A percentile compares a stretch with the other conserved stretches of the same genome.
phyloP scores from a whole-genome alignment of 352 stramenopile genomes.

The Phytophthora hybrid region DNA sequence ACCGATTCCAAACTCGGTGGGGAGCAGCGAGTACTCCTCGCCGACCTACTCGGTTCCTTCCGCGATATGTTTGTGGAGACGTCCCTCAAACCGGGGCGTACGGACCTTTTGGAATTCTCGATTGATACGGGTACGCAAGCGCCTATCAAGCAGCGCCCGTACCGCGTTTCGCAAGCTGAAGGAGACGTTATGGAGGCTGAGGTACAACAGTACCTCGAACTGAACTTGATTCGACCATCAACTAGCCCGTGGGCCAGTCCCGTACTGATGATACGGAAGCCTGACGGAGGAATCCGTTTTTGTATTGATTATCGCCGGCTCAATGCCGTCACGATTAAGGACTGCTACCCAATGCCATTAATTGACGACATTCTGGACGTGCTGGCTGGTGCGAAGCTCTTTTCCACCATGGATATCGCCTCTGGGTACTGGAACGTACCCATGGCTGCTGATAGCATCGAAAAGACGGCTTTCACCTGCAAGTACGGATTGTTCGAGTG shows the following conservation, averaged over 20 bases:
- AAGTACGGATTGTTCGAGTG: too few relatives aligned
- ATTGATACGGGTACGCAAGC: constrained; percentile 10
- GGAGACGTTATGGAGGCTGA: constrained; percentile 14
- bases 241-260: too few relatives aligned
- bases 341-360: constrained; percentile 14
- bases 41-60: not conserved
- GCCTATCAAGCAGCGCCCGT: constrained; percentile 14
- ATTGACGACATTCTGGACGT: constrained; percentile 29
- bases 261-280: too few relatives aligned
- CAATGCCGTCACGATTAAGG: constrained; percentile 8
- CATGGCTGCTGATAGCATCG: not conserved
- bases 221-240: not conserved
- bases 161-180: constrained; percentile 15
- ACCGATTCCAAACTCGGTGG: not conserved
- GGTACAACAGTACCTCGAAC: constrained; percentile 10
- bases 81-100: not conserved
- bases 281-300: too few relatives aligned
- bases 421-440: not conserved
- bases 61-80: not conserved
- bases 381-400: not conserved
- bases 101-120: constrained; percentile 8
- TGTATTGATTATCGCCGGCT: too few relatives aligned
- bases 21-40: not conserved
- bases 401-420: constrained; percentile 8
- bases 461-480: constrained; percentile 3